Conservation (phyloP, 2,329 filamentous ascomycete species). For the Aureobasidium sp. region DNA sequence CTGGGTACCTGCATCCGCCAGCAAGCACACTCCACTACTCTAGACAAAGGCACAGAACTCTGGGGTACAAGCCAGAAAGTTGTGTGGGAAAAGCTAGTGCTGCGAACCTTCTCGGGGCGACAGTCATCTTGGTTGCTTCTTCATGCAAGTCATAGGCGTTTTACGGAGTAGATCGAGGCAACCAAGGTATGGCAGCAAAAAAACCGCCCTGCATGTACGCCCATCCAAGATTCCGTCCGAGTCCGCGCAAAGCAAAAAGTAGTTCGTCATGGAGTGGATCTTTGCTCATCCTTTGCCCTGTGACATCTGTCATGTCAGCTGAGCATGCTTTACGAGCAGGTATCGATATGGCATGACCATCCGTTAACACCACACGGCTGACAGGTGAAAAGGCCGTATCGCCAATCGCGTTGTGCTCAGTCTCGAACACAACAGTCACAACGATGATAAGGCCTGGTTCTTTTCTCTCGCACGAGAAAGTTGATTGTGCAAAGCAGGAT, state of each 20-base stretch:
- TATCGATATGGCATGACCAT: neutral
- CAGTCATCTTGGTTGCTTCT: neutral
- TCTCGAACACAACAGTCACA: neutral
- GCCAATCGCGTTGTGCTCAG: neutral
- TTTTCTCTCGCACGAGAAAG: neutral
- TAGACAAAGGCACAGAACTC: neutral
- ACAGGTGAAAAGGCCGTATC: neutral
- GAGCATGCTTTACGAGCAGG: neutral
- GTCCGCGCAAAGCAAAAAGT: neutral
- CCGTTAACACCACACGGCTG: neutral
- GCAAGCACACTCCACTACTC: conserved; percentile 4
- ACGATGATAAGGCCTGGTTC: neutral
- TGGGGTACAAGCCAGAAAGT: neutral
- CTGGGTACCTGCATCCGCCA: conserved; percentile 3
- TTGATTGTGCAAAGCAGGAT: neutral
- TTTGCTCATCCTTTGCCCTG: neutral
- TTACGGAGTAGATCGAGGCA: neutral
- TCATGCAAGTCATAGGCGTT: neutral
- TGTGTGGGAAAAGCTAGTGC: neutral
- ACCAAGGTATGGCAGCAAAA: neutral
- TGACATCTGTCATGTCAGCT: conserved; percentile 1
- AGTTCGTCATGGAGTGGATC: neutral
- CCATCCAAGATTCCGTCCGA: neutral
- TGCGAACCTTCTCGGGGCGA: neutral
- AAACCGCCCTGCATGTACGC: neutral